Percentiles rank a stretch among this genome's conserved stretches.
Conservation (phyloP, 768 basidiomycete genomes). For the Russula sp. region DNA sequence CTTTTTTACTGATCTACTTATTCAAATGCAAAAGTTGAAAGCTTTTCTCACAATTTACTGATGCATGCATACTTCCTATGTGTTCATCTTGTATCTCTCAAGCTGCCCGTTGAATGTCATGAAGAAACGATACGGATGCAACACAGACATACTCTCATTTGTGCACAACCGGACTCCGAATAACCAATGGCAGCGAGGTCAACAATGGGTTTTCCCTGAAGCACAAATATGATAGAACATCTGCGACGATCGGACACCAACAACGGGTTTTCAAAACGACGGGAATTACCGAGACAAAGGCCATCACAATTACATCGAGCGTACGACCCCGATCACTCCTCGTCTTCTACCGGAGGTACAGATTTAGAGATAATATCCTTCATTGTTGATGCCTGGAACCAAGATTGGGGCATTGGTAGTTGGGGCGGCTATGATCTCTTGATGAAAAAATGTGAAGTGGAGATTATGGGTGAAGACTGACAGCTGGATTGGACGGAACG, state of each 20-base stretch:
- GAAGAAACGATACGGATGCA: not conserved
- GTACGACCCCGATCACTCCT: not conserved
- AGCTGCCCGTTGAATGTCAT: too few species aligned
- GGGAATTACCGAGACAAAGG: not conserved
- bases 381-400: not conserved
- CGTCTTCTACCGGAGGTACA: not conserved
- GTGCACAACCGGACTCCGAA: not conserved
- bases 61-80: too few species aligned
- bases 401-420: not conserved
- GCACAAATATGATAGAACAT: not conserved
- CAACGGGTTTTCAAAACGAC: not conserved
- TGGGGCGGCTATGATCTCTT: not conserved
- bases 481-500: not conserved
- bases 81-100: too few species aligned
- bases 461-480: conserved; percentile 1
- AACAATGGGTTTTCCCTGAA: not conserved
- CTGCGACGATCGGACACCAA: not conserved
- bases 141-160: not conserved
- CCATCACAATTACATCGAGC: not conserved
- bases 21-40: too few species aligned
- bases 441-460: not conserved
- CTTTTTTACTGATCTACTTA: too few species aligned
- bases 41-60: too few species aligned
- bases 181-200: not conserved
- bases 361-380: not conserved